phyloP scores from a whole-genome alignment of 192 early-diverging fungal genomes.

The Chytriomyces confervae region DNA sequence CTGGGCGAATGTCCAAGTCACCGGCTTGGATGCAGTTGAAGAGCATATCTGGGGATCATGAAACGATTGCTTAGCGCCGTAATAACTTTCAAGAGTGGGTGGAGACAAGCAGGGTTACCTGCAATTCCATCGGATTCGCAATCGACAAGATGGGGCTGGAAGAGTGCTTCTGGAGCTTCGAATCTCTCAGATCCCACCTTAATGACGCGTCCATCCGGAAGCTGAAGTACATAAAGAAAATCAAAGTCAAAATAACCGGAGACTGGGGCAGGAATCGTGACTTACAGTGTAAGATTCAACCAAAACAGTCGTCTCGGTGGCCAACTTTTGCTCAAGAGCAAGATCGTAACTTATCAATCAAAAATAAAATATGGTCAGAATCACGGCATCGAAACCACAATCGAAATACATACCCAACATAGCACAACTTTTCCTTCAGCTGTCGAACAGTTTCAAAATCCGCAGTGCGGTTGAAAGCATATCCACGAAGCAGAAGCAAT shows the following conservation, averaged over 20 bases:
- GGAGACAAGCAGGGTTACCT: slow-evolving; percentile 48
- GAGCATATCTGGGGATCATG: slow-evolving; percentile 74
- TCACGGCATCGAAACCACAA: slow-evolving; percentile 15
- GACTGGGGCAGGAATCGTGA: slow-evolving; percentile 10
- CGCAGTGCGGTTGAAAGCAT: slow-evolving; percentile 96
- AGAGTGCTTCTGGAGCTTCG: slow-evolving; percentile 97
- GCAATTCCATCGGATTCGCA: slow-evolving; percentile 92
- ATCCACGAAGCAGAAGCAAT: slow-evolving; percentile 89
- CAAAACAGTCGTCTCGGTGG: slow-evolving; percentile 94
- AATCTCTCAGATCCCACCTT: slow-evolving; percentile 98
- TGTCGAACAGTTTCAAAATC: slow-evolving; percentile 98
- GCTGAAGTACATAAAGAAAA: slow-evolving; percentile 49
- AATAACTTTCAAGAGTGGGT: neutral
- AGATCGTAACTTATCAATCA: slow-evolving; percentile 81
- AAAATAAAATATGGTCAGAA: neutral
- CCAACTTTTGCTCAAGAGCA: slow-evolving; percentile 91
- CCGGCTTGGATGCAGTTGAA: slow-evolving; percentile 91
- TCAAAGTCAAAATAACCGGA: neutral
- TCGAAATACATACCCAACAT: slow-evolving; percentile 75
- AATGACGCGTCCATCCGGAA: slow-evolving; percentile 98
- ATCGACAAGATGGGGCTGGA: slow-evolving; percentile 97
- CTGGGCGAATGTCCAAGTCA: slow-evolving; percentile 89
- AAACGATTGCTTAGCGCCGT: neutral
- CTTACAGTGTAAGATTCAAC: slow-evolving; percentile 92
- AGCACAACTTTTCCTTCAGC: slow-evolving; percentile 98